Conservation (phyloP, 306 rosid genomes). For the Fragaria ananassa region DNA sequence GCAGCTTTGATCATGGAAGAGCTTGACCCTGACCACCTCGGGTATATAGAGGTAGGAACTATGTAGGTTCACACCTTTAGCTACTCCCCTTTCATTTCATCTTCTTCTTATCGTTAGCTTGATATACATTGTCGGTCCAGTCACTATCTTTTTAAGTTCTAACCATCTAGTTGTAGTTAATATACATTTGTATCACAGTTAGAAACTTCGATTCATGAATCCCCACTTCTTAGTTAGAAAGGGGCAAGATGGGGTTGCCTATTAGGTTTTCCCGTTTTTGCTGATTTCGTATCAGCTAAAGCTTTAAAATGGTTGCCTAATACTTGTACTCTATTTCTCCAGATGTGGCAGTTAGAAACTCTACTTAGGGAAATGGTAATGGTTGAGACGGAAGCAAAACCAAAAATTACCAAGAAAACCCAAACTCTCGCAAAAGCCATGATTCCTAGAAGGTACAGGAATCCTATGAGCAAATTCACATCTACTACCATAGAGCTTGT, state of each 20-base stretch:
- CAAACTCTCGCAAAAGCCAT: slow-evolving; percentile 53
- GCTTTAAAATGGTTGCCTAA: background rate
- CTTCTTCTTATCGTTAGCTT: background rate
- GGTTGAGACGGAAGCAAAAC: slow-evolving; percentile 36
- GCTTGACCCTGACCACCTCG: slow-evolving; percentile 87
- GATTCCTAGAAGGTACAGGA: slow-evolving; percentile 70
- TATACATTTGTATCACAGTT: background rate
- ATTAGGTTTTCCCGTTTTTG: background rate
- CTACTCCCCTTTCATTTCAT: background rate
- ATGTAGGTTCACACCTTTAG: background rate
- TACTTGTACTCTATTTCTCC: slow-evolving; percentile 23
- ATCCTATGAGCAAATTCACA: slow-evolving; percentile 35
- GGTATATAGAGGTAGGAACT: slow-evolving; percentile 72
- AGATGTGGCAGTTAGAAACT: slow-evolving; percentile 88
- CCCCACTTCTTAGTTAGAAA: background rate
- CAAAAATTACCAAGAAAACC: slow-evolving; percentile 19
- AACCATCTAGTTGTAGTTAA: background rate
- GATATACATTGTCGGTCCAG: background rate
- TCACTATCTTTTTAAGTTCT: background rate
- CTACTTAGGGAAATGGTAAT: slow-evolving; percentile 56
- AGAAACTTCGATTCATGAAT: background rate
- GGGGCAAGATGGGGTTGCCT: no score
- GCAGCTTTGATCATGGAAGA: slow-evolving; percentile 91
- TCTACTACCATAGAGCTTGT: slow-evolving; percentile 31
- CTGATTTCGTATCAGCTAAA: background rate